phyloP scores from a whole-genome alignment of 176 grass and related monocot genomes.

The Pharus latifolius region DNA sequence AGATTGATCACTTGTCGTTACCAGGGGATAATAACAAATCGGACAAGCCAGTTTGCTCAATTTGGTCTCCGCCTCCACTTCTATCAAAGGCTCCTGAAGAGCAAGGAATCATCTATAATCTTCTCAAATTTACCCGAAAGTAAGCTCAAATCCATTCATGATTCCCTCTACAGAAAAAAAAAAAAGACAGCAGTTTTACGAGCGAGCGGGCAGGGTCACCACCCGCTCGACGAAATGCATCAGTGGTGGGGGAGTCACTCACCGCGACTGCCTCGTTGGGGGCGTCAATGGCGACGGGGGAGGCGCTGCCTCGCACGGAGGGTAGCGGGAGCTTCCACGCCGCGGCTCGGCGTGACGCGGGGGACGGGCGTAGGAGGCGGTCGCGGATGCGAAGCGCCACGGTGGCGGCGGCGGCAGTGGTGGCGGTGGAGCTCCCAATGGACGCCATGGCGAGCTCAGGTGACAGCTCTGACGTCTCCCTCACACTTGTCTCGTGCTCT shows the following conservation, averaged over 20 bases:
- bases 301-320: not conserved
- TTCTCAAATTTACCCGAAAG: no score
- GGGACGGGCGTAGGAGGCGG: not conserved
- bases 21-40: constrained; percentile 66
- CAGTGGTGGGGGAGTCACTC: not conserved
- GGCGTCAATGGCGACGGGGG: not conserved
- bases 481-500: no score
- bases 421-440: not conserved
- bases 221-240: not conserved
- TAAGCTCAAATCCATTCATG: not conserved
- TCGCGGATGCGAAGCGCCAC: not conserved
- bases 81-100: constrained; percentile 22
- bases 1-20: constrained; percentile 18
- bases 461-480: no score
- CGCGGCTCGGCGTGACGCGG: not conserved
- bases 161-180: not conserved
- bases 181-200: not conserved
- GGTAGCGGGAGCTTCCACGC: not conserved
- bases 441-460: constrained; percentile 6
- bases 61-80: not conserved
- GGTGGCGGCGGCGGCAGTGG: not conserved
- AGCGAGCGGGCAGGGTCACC: not conserved
- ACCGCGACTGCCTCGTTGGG: not conserved
- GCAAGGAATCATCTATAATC: not conserved
- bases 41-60: constrained; percentile 50